Base-by-base conservation (phyloP, 2,329 filamentous ascomycete species). In the Xenoacremonium recifei region DNA sequence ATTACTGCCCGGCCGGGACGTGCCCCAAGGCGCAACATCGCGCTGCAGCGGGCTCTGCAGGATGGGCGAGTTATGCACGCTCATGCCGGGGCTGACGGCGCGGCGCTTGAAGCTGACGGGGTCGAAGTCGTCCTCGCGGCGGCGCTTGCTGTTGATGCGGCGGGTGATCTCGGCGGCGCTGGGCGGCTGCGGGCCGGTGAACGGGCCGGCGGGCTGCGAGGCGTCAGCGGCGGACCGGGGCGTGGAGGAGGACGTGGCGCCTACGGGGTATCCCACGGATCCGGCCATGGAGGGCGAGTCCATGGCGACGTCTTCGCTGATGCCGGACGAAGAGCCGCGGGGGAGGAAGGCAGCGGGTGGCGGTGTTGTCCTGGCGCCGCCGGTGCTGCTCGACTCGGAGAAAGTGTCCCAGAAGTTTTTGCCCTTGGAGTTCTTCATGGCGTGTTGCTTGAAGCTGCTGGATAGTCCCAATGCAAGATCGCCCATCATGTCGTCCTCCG, bases 51-150 rank as follows among this genome's bases (percentile, higher is more conserved):
- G 89, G 41, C 87, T 92, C 61, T 96, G 89, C 54, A 92, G 79
- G 25, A 96, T 76, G 2, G 92, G 92, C 48, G 88, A 95, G 65
- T 92, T 95, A 57, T 95, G 89, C 2, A 86, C 85, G 62, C 89
- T 95, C 75, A 96, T 84, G 13, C 91, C 89, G 1, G 92, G 92
- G 45, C 87, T 93, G 3, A 97, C 92, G 18, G 92, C 92, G 32
- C 92, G 81, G 13, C 92, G 80, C 68, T 97, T 97, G 71, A 96
- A 91, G 47, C 85, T 87, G 29, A 84, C 78, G 2, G 88, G 85
- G 61, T 97, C 91, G 43, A 96, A 85, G 48, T 96, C 92, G 58
- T 96, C 90, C 48, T 96, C 92, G 42, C 90, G 79, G 17, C 89
- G 80, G n/a, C 92, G 83, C 63, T 92, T 93, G 63, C 79, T 82